Evolutionary conservation across 2,329 filamentous ascomycete genomes (phyloP), one percentile per base, ranked within the genome.

Genomic region (Fusarium avenaceum): DNA sequence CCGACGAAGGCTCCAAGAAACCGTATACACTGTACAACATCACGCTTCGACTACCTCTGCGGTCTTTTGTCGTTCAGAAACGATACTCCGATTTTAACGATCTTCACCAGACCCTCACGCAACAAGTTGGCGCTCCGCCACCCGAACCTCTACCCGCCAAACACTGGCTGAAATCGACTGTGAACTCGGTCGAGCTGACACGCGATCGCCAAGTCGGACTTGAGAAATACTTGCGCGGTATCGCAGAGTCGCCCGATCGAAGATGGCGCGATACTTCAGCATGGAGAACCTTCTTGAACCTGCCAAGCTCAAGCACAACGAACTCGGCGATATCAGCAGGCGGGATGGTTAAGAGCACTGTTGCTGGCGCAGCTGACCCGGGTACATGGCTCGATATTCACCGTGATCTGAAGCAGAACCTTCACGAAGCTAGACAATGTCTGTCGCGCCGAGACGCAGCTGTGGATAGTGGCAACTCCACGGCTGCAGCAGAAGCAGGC

Each of bases 11-110:
- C 64, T 74, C 77, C 7, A 82, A 84, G 66, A 92, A 93, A 74
- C 85, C 90, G 0, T 93, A 89, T 78, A 94, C 92, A 0, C 85
- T 90, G 68, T 95, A 94, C 83, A 92, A 92, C 77, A 90, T 94
- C 78, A 89, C 88, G 22, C 84, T 96, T 61, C 89, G 91, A 50
- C 88, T 94, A 2, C 92, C 92, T 0, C 85, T 95, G 15, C 89
- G 91, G 47, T 91, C 91, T 6, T 92, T 90, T 72, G 90, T 91
- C 68, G 84, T 94, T 7, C 88, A 90, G 74, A 95, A 94, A 79
- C 91, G 92, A 73, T 96, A 95, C 83, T 93, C 90, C 53, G 92
- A 96, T 76, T 96, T 96, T 75, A 82, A 83, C 56, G 77, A 83
- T 46, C 87, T 96, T 17, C 88, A 96, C 80, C 78, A 82, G 30